Evolutionary conservation across 495 filamentous ascomycete genomes (phyloP).

Genomic region (Xeromyces bisporus): DNA sequence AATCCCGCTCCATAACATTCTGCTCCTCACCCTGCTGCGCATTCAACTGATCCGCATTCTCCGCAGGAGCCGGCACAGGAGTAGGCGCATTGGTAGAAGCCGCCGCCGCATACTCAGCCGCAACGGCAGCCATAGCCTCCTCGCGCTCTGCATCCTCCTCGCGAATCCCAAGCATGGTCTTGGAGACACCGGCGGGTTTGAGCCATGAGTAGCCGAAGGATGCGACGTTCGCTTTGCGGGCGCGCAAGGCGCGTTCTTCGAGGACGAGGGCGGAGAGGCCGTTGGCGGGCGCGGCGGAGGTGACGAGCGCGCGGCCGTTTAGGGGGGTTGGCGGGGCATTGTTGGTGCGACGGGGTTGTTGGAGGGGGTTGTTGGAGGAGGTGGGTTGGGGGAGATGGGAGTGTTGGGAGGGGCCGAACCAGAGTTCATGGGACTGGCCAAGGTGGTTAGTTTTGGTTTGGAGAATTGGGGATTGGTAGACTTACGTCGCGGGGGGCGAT

Average conservation of each 20-base stretch:
- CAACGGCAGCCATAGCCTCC: conserved; percentile 55
- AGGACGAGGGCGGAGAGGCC: conserved; percentile 41
- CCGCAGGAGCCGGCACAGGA: conserved; percentile 12
- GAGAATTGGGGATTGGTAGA: conserved; percentile 3
- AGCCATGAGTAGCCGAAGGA: conserved; percentile 68
- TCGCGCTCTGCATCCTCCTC: conserved; percentile 67
- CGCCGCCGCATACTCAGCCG: conserved; percentile 49
- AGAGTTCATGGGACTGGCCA: conserved; percentile 48
- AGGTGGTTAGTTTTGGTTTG: conserved; percentile 3
- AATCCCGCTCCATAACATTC: conserved; percentile 30
- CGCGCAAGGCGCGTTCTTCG: conserved; percentile 51
- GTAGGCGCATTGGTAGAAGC: conserved; percentile 40
- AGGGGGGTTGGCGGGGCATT: conserved; percentile 8
- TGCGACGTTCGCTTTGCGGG: conserved; percentile 52
- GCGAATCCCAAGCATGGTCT: conserved; percentile 58
- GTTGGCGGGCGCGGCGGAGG: conserved; percentile 13
- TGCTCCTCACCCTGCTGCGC: no score
- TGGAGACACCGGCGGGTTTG: conserved; percentile 54
- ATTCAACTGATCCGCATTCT: conserved; percentile 15
- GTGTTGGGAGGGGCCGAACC: conserved; percentile 42
- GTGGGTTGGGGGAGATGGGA: conserved; percentile 20
- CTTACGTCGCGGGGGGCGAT: conserved; percentile 57
- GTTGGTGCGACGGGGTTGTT: conserved; percentile 16
- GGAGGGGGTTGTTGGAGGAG: conserved; percentile 4
- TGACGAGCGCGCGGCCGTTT: conserved; percentile 12